Evolutionary conservation across 192 early-diverging fungal genomes (phyloP).

Genomic region (Umbelopsis ramanniana): DNA sequence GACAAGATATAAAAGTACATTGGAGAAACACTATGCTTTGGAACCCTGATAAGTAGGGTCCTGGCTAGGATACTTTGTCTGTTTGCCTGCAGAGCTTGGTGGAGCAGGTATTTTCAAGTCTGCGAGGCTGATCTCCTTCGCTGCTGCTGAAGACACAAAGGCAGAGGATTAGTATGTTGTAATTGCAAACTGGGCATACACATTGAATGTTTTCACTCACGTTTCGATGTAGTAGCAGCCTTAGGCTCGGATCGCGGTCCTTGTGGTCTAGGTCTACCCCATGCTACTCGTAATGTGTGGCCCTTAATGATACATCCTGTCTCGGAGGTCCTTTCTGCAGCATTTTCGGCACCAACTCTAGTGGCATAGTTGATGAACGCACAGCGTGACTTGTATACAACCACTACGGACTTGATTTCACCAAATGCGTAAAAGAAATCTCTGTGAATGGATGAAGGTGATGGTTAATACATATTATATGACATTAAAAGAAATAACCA

Average conservation of each 20-base stretch:
- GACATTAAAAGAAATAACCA: neutral
- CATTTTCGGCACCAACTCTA: constrained; percentile 85
- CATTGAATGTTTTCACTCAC: neutral
- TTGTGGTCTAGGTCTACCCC: constrained; percentile 79
- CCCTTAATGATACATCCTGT: constrained; percentile 77
- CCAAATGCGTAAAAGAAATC: constrained; percentile 83
- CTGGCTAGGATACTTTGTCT: constrained; percentile 55
- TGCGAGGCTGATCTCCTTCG: constrained; percentile 20
- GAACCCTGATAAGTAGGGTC: constrained; percentile 61
- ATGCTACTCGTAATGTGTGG: constrained; percentile 73
- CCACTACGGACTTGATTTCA: constrained; percentile 86
- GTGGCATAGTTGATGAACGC: constrained; percentile 92
- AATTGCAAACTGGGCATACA: neutral
- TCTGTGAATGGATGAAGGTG: constrained; percentile 17
- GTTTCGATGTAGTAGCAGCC: constrained; percentile 21
- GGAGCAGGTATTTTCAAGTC: constrained; percentile 19
- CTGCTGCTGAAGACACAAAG: neutral
- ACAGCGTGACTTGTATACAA: constrained; percentile 78
- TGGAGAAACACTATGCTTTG: neutral
- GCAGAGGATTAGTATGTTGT: neutral
- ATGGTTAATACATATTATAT: constrained; percentile 2
- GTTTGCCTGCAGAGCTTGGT: constrained; percentile 23
- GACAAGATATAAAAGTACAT: constrained; percentile 3
- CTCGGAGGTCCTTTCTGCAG: constrained; percentile 65
- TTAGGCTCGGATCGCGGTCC: constrained; percentile 66